Base-by-base conservation (phyloP, 2,329 filamentous ascomycete genomes). In the Stagonosporopsis vannaccii region DNA sequence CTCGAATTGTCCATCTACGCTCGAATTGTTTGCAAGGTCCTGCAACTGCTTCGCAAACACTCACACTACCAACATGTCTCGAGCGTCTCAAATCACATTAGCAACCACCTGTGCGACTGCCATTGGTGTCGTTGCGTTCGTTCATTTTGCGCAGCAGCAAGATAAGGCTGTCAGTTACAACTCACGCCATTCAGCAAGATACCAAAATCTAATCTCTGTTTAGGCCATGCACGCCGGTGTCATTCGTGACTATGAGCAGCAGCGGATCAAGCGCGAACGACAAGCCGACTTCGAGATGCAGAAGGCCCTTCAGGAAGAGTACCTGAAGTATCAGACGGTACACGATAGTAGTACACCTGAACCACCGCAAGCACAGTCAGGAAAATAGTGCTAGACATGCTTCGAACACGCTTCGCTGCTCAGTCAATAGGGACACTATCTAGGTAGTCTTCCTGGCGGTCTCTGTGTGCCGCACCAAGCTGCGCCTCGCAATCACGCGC, bases 191-290 rank as follows among this genome's bases (percentile, higher is more conserved):
- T 26, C 11, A 61, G 79, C 25, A 17, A 22, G 26, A 44, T 9
- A 15, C 23, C 4, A 15, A 15, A 43, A 15, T 42, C 62, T 70
- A 37, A 69, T 39, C 26, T 51, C 28, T 23, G 30, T 60, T 30
- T 60, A 94, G 95, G 90, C 91, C 54, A 99, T 99, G 95, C 95
- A 99, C 72, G 86, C 90, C 65, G 95, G 95, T 40, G 95, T 99
- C 37, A 81, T 98, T 62, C 90, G 94, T 62, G 95, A 99, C 72
- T 90, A 97, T 83, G 94, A 98, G 73, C 92, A 96, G 72, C 93
- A 97, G 75, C 87, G 90, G 41, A 75, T 97, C 63, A 97, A 97
- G 79, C 85, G 86, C 64, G 95, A 99, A 76, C 88, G 95, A 56
- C 91, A 96, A 75, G 86, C 92, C 47, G 95, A 99, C 74, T 99